These are phyloP conservation scores for Amanita molliuscula DNA, from an alignment of 768 basidiomycete genomes.

Conservation along the genomic window DNA sequence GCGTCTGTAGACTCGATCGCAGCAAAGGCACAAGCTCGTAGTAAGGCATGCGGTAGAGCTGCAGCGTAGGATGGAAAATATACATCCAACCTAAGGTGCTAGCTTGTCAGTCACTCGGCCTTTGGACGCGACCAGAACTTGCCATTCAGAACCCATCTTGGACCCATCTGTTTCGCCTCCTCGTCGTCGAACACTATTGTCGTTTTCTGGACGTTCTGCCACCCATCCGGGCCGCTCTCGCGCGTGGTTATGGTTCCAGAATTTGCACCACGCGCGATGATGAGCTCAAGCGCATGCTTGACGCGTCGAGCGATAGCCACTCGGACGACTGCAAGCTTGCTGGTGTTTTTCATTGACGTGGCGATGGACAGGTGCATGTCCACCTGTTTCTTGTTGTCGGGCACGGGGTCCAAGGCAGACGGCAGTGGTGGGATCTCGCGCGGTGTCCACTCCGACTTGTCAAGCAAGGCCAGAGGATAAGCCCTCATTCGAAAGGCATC, in stretches of 20 bases:
- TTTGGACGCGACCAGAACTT: neutral
- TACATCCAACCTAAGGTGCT: slow-evolving; percentile 45
- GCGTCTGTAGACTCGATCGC: slow-evolving; percentile 16
- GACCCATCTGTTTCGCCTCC: slow-evolving; percentile 13
- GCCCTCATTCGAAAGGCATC: slow-evolving; percentile 2
- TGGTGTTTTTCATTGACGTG: slow-evolving; percentile 25
- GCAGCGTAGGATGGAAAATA: slow-evolving; percentile 25
- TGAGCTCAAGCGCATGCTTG: slow-evolving; percentile 27
- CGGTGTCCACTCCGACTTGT: neutral
- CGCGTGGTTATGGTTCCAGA: slow-evolving; percentile 7
- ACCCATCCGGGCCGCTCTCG: slow-evolving; percentile 6
- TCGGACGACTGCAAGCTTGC: slow-evolving; percentile 21
- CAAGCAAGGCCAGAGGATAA: slow-evolving; percentile 6
- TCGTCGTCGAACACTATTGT: slow-evolving; percentile 9
- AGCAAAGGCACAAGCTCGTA: slow-evolving; percentile 25
- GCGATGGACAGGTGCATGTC: slow-evolving; percentile 10
- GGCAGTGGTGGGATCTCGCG: neutral
- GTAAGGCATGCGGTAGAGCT: slow-evolving; percentile 35
- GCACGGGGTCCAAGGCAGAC: neutral
- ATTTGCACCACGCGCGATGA: slow-evolving; percentile 30
- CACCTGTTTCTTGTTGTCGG: slow-evolving; percentile 1
- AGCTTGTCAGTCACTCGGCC: slow-evolving; percentile 15
- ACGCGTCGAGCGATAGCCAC: slow-evolving; percentile 21
- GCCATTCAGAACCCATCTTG: slow-evolving; percentile 6
- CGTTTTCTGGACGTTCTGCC: neutral